phyloP scores from a whole-genome alignment of 2,329 filamentous ascomycete species.

The Aspergillus oerlinghausenensis region DNA sequence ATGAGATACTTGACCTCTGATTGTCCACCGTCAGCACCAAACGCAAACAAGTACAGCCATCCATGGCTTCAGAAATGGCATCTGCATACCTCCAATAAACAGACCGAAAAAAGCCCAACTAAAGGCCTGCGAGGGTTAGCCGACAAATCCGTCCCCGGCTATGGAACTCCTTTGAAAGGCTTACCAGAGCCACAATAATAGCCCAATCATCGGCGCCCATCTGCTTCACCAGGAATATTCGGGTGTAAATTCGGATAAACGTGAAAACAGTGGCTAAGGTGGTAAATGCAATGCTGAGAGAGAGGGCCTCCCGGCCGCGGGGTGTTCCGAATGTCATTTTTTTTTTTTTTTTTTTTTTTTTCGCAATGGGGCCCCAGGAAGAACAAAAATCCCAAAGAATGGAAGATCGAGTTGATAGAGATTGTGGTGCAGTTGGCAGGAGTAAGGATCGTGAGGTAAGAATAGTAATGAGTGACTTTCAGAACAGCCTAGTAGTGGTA shows the following conservation, averaged over 20 bases:
- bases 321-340: constrained; percentile 24
- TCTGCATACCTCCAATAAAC: constrained; percentile 25
- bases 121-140: constrained; percentile 15
- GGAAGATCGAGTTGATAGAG: background rate
- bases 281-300: constrained; percentile 27
- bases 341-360: constrained; percentile 2
- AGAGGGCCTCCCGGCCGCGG: constrained; percentile 24
- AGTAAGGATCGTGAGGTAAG: background rate
- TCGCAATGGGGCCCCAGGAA: background rate
- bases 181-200: constrained; percentile 32
- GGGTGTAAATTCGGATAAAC: constrained; percentile 38
- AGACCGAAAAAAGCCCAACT: constrained; percentile 29
- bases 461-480: background rate
- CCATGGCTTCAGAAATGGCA: background rate
- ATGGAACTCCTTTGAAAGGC: background rate
- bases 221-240: constrained; percentile 30
- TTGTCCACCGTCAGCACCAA: background rate
- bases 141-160: background rate
- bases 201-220: constrained; percentile 35
- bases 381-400: background rate
- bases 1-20: constrained; percentile 27
- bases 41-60: background rate
- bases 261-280: constrained; percentile 30
- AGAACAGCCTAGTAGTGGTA: background rate
- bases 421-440: background rate